Base-by-base conservation (phyloP, 768 basidiomycete genomes). In the Podaxis mareebaensis region DNA sequence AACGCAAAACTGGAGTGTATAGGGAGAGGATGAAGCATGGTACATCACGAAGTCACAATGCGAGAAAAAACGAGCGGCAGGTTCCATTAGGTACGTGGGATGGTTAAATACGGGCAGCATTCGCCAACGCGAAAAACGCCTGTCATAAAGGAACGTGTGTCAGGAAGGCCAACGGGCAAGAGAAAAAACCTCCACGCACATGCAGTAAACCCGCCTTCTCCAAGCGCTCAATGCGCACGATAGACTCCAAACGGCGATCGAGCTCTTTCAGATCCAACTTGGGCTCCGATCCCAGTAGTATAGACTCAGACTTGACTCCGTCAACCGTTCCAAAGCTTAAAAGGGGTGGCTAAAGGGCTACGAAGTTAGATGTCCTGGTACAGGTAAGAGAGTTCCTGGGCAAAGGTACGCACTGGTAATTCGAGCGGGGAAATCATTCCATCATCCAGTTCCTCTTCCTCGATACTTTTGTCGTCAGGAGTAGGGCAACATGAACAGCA, bases 221-320 rank as follows among this genome's bases (percentile, higher is more conserved):
- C 11, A 60, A n/a, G 17, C 39, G 62, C 78, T 99, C 53, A 92
- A 94, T 67, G 75, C 87, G 1, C 90, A 95, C 1, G 91, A 96
- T 17, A 89, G 92, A 4, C 88, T 93, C 68, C 90, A 93, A 39
- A 85, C 88, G 30, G 96, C 91, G 8, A 78, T 89, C 70, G 93
- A 94, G 73, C 82, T 94, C 48, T 86, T 94, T n/a, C 85, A 93
- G 81, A 92, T 90, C 59, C 6, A 60, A 15, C 26, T 53, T 11
- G n/a, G 24, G 24, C 7, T 38, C 11, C 8, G 39, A 40, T 38
- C 20, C 36, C 54, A n/a, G 30, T 15, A 39, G 20, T 38, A 26
- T 22, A 20, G 51, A 39, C 33, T 38, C 36, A 40, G 26, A 24
- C 17, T 30, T 24, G 26, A 22, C 48, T 13, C 20, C 36, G 28